phyloP scores from a whole-genome alignment of 331 rosid genomes.

The Malus hybrid region DNA sequence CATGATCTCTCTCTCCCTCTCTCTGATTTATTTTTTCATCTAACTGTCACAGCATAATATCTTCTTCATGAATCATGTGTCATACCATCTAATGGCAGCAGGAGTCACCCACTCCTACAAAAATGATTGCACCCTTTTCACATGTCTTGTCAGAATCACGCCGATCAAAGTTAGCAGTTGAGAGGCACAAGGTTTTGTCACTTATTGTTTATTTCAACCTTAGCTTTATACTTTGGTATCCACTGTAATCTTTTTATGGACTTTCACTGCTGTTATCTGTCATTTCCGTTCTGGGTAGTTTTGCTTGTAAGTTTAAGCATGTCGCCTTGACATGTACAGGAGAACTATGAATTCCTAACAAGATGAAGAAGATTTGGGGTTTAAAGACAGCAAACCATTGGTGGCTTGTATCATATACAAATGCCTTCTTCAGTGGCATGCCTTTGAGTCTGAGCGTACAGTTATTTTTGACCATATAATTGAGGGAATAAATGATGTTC shows the following conservation, averaged over 20 bases:
- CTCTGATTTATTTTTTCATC: constrained; percentile 4
- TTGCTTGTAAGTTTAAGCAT: too few species aligned
- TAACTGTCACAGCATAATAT: not conserved
- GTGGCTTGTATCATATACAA: constrained; percentile 83
- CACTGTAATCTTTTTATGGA: too few species aligned
- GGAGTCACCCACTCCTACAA: constrained; percentile 95
- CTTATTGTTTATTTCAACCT: not conserved
- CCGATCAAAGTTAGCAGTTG: constrained; percentile 61
- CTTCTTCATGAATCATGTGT: not conserved
- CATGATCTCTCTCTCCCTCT: constrained; percentile 1
- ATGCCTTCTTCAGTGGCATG: constrained; percentile 98
- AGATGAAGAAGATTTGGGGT: too few species aligned
- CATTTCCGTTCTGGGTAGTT: too few species aligned
- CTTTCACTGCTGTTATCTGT: too few species aligned
- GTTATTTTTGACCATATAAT: constrained; percentile 86
- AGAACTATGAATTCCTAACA: too few species aligned
- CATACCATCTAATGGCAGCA: constrained; percentile 27
- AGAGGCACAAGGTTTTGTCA: constrained; percentile 69
- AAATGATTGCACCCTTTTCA: constrained; percentile 45
- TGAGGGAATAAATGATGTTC: constrained; percentile 79
- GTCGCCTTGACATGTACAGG: too few species aligned
- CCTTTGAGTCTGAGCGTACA: constrained; percentile 95
- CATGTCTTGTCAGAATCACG: constrained; percentile 68
- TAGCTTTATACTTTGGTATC: not conserved
- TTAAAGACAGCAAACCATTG: constrained; percentile 75